Evolutionary conservation across 2,329 filamentous ascomycete genomes (phyloP).

Genomic region (Fusarium anguioides): DNA sequence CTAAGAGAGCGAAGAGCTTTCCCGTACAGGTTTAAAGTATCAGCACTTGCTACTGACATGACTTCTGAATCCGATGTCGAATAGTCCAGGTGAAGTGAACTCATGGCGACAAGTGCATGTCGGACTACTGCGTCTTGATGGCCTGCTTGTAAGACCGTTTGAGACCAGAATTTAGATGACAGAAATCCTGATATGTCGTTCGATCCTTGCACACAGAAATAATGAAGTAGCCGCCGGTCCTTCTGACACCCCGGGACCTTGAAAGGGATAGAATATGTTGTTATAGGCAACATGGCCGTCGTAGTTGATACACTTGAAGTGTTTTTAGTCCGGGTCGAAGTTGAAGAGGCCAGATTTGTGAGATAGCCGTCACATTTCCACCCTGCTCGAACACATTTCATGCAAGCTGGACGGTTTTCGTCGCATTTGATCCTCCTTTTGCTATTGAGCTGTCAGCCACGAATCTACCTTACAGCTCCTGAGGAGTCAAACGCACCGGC

Average conservation of each 20-base stretch:
- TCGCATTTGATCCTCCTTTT: conserved; percentile 22
- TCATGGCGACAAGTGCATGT: conserved; percentile 16
- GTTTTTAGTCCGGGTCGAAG: fast-evolving
- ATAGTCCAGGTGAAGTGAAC: conserved; percentile 15
- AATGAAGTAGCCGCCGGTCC: conserved; percentile 10
- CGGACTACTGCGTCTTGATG: conserved; percentile 7
- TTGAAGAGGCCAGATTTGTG: too few relatives aligned
- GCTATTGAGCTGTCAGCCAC: background rate
- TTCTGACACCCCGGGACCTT: conserved; percentile 10
- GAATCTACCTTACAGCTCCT: too few relatives aligned
- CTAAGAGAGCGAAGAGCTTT: conserved; percentile 5
- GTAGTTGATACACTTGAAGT: fast-evolving
- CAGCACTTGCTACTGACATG: background rate
- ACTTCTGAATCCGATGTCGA: background rate
- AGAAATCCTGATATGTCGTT: conserved; percentile 14
- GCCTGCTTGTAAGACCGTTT: conserved; percentile 1
- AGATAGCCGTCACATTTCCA: conserved; percentile 13
- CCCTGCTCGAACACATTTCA: background rate
- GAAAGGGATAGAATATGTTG: conserved; percentile 10
- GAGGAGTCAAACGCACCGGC: background rate
- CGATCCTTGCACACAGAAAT: conserved; percentile 16
- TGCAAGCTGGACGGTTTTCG: conserved; percentile 1
- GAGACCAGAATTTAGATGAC: conserved; percentile 9
- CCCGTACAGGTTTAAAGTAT: background rate
- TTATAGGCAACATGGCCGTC: background rate